phyloP scores from a whole-genome alignment of 2,329 filamentous ascomycete genomes.

The Exophiala spinifera region DNA sequence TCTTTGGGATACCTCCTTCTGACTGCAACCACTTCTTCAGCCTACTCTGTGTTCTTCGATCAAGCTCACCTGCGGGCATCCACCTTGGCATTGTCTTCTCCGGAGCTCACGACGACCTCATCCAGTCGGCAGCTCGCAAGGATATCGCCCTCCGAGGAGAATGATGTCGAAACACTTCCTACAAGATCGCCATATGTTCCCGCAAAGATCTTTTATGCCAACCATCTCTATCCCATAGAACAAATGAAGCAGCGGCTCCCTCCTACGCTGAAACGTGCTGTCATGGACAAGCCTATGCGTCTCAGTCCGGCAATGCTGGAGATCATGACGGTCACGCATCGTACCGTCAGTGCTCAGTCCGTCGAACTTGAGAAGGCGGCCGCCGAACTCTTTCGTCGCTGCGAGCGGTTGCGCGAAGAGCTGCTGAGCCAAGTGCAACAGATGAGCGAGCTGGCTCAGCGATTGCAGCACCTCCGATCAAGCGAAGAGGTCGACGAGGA shows the following conservation, averaged over 20 bases:
- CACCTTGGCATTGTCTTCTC: slow-evolving; percentile 10
- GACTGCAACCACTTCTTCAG: slow-evolving; percentile 47
- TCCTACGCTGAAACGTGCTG: slow-evolving; percentile 41
- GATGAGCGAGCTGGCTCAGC: slow-evolving; percentile 44
- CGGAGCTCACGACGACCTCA: slow-evolving; percentile 13
- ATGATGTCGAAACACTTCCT: slow-evolving; percentile 32
- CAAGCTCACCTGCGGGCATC: slow-evolving; percentile 36
- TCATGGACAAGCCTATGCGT: slow-evolving; percentile 45
- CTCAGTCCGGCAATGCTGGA: slow-evolving; percentile 49
- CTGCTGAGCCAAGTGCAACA: slow-evolving; percentile 47
- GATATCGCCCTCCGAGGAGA: slow-evolving; percentile 1
- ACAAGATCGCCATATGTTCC: slow-evolving; percentile 40
- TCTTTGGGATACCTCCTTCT: slow-evolving; percentile 59
- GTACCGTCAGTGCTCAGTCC: slow-evolving; percentile 46
- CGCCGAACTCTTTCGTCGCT: slow-evolving; percentile 52
- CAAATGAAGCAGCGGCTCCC: slow-evolving; percentile 32
- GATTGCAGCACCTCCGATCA: slow-evolving; percentile 43
- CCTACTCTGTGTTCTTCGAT: slow-evolving; percentile 53
- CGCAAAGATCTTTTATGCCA: slow-evolving; percentile 24
- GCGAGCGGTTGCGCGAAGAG: slow-evolving; percentile 47
- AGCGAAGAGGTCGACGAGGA: slow-evolving; percentile 37
- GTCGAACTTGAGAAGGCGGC: slow-evolving; percentile 46
- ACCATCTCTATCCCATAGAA: slow-evolving; percentile 20
- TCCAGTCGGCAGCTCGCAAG: slow-evolving; percentile 20
- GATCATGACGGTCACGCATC: slow-evolving; percentile 47